Conservation (phyloP, 2,329 filamentous ascomycete species). For the Aquanectria penicillioides region DNA sequence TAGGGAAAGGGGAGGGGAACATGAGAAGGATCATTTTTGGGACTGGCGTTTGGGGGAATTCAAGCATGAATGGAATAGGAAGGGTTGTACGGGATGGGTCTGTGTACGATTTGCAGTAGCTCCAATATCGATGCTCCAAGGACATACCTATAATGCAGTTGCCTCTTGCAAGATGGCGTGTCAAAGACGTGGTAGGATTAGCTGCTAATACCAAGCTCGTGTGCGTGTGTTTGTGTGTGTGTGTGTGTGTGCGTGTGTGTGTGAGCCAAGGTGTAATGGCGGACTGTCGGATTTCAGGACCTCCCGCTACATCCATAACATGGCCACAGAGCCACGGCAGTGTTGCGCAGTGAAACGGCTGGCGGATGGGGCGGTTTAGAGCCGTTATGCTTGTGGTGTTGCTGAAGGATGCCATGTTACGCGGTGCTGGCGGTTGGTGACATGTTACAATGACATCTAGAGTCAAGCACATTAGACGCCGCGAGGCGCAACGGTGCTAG, state of each 20-base stretch:
- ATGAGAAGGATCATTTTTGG: conserved; percentile 1
- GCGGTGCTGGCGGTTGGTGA: background rate
- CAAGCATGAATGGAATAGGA: background rate
- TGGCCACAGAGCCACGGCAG: background rate
- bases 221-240: too few relatives aligned
- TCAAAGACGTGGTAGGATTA: too few relatives aligned
- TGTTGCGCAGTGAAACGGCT: background rate
- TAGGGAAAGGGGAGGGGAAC: conserved; percentile 12
- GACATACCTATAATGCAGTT: background rate
- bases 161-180: background rate
- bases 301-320: background rate
- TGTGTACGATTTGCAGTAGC: conserved; percentile 15
- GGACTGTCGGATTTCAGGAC: background rate
- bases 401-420: background rate
- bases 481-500: too few relatives aligned
- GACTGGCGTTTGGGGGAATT: conserved; percentile 20
- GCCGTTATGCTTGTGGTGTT: background rate
- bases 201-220: too few relatives aligned
- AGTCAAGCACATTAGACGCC: conserved; percentile 10
- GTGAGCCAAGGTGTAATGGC: background rate
- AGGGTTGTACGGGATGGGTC: background rate
- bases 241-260: too few relatives aligned
- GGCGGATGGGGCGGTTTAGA: too few relatives aligned
- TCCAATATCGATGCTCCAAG: background rate
- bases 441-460: conserved; percentile 5